Conservation (phyloP, 2,329 filamentous ascomycete species). For the Fusarium solani-melongenae region DNA sequence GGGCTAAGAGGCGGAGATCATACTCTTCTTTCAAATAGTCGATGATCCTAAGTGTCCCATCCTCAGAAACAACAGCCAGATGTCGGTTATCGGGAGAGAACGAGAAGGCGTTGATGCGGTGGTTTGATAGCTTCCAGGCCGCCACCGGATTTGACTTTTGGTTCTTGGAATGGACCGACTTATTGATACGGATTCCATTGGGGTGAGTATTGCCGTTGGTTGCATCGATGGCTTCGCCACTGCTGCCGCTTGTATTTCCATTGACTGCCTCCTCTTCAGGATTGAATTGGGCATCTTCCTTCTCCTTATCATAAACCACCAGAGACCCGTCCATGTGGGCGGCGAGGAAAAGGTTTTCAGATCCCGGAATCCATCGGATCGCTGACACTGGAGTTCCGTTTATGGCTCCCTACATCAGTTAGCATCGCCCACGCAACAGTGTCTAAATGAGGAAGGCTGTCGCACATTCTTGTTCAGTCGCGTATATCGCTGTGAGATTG, state of each 20-base stretch:
- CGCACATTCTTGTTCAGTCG: constrained; percentile 93
- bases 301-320: constrained; percentile 97
- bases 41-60: constrained; percentile 88
- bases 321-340: constrained; percentile 92
- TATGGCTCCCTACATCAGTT: constrained; percentile 75
- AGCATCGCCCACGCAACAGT: constrained; percentile 16
- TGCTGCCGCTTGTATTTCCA: constrained; percentile 60
- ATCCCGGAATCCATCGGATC: constrained; percentile 93
- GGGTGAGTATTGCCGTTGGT: constrained; percentile 48
- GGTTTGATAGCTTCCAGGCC: constrained; percentile 91
- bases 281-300: constrained; percentile 84
- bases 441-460: not conserved
- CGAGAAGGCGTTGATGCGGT: constrained; percentile 88
- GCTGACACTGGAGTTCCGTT: constrained; percentile 86
- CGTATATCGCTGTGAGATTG: constrained; percentile 94
- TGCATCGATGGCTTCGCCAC: constrained; percentile 54
- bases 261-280: constrained; percentile 69
- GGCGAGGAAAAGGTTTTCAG: constrained; percentile 91
- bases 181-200: constrained; percentile 76
- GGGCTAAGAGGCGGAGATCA: constrained; percentile 43
- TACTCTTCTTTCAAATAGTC: constrained; percentile 93
- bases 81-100: constrained; percentile 92
- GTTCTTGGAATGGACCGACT: constrained; percentile 93
- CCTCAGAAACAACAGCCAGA: constrained; percentile 90
- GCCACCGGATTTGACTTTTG: constrained; percentile 94